Evolutionary conservation across 345 rosid species (phyloP), one percentile per base, ranked within the genome.

Genomic region (Syzygium aqueum): DNA sequence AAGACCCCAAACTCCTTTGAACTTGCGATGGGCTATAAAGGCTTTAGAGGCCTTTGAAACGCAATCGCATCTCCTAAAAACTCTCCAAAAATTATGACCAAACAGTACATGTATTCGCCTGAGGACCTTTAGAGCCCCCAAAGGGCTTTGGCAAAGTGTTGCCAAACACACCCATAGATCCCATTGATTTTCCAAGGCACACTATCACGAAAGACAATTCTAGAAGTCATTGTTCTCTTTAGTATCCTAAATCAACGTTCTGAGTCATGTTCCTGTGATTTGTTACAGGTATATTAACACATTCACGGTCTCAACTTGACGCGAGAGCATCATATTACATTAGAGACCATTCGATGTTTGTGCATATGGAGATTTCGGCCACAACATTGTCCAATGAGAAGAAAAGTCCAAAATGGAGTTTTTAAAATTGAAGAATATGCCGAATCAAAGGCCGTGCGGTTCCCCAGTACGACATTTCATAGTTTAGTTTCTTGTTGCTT

Each of bases 221-320:
- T 15, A 52, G 53, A 5, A 52, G 17, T 37, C 37, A 63, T 53
- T 28, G 77, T 16, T 3, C 77, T 65, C 77, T 15, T 65, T 65
- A 1, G 11, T 8, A 65, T 1, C 33, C 15, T 28, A 28, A n/a
- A 65, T 65, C 77, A 28, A 28, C 3, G 40, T 28, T 28, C 30
- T 30, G 7, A 63, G 77, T 63, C 21, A 63, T 63, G 77, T 28
- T 21, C 11, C 5, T 28, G 11, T 15, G 30, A 65, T 28, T 2
- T 65, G 7, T 30, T 15, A 15, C 43, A 22, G 40, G 43, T 1
- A 8, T 63, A 63, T 4, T 37, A 15, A 65, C 77, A 65, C 21
- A 21, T 63, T 28, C 22, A 13, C 0, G 0, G 40, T 28, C 2
- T 0, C 37, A 28, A 15, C 77, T 13, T 11, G 0, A 65, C 6